Base-by-base conservation (phyloP, 345 rosid genomes). In the Salix brachista region DNA sequence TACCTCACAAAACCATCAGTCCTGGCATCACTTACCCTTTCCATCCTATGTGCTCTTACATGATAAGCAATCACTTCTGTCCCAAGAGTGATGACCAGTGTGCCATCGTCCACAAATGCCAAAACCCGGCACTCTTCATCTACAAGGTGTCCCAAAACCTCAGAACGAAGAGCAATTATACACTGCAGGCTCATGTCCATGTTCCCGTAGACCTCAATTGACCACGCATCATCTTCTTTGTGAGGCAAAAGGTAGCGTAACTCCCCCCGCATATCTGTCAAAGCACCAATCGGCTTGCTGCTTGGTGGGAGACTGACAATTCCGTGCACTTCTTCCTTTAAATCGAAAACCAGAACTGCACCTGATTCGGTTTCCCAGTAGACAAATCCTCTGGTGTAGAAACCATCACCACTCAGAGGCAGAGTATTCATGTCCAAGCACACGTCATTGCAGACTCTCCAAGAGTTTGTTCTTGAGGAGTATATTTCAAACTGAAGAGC, bases 401-500 rank as follows among this genome's bases (percentile, higher is more conserved):
- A 79, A 10, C 89, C 87, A 26, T 80, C 74, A 0, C 72, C 69
- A 1, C 25, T 61, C 58, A 71, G 67, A 28, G 11, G 61, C 26
- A 42, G 23, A 46, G 18, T 73, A 13, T 25, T 67, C 17, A 71
- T 39, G 37, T 84, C 90, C 14, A 3, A 30, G 83, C 84, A 88
- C 8, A 67, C 18, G 0, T 75, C 67, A 0, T 76, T 81, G 10
- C 77, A 44, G 39, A 64, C 34, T 73, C 87, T 83, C 90, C 89
- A 88, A 32, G 88, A 67, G 66, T 52, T 36, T 5, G 86, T 58
- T 75, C 85, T 81, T 21, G 87, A 86, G 30, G 90, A 86, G 80
- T 74, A 88, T 25, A 86, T 86, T 74, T 88, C 89, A 61, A 88
- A 88, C 26, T 9, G 11, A 21, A 84, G 36, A 17, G 54, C 30